A percentile compares a stretch with the other conserved stretches of the same genome.
Evolutionary conservation across 345 rosid genomes (phyloP).

Genomic region (Citrus sp.): DNA sequence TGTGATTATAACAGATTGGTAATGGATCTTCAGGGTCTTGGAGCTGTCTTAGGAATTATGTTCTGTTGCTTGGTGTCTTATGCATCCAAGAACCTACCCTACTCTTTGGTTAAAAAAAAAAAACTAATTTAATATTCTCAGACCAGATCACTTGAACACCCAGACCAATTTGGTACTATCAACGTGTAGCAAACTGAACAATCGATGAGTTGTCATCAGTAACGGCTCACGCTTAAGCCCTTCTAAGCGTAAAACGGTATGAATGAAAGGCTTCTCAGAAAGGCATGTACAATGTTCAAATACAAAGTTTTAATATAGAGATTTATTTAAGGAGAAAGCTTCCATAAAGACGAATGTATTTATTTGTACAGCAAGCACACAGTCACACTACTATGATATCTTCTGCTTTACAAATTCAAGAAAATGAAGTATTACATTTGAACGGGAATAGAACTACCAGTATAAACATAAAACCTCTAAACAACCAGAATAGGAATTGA

Average conservation of each 20-base stretch:
- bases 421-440: neutral
- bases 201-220: neutral
- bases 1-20: constrained; percentile 16
- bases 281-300: neutral
- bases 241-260: no score
- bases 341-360: neutral
- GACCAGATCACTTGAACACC: no score
- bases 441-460: neutral
- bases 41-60: neutral
- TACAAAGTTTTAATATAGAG: no score
- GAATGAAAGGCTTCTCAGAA: neutral
- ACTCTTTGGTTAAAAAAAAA: no score
- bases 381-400: neutral
- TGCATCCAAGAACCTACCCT: neutral
- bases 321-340: neutral
- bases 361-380: neutral
- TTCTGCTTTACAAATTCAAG: constrained; percentile 7
- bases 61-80: neutral
- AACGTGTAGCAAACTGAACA: neutral
- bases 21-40: no score
- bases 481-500: neutral
- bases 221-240: neutral
- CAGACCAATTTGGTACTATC: no score
- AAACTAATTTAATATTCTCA: no score
- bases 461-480: constrained; percentile 1